Evolutionary conservation across 2,329 filamentous ascomycete species (phyloP).

Genomic region (Diplodia intermedia): DNA sequence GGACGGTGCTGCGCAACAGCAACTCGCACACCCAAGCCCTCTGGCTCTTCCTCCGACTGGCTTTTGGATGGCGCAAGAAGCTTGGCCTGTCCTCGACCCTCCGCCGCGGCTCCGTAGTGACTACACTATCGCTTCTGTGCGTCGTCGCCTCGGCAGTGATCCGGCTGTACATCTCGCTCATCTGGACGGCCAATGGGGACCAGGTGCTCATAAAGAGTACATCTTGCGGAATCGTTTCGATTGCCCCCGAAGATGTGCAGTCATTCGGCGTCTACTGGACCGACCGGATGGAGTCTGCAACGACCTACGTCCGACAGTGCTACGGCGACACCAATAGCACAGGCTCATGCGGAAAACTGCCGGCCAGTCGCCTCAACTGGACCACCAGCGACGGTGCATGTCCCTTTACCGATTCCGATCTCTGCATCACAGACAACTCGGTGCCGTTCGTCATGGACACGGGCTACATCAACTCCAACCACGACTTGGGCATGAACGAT

Average conservation of each 20-base stretch:
- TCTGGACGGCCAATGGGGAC: conserved; percentile 1
- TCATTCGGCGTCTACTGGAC: conserved; percentile 4
- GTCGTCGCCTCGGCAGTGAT: conserved; percentile 2
- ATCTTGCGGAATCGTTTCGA: neutral
- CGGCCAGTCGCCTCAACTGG: neutral
- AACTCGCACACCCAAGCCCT: conserved; percentile 1
- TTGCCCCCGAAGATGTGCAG: neutral
- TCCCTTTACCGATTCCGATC: neutral
- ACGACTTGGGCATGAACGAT: neutral
- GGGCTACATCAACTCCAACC: conserved; percentile 13
- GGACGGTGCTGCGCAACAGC: conserved; percentile 6
- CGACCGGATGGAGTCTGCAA: neutral
- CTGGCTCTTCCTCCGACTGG: conserved; percentile 6
- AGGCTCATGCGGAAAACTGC: neutral
- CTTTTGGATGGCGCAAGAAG: conserved; percentile 6
- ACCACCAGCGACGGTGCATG: neutral
- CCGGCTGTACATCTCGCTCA: conserved; percentile 9
- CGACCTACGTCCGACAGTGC: conserved; percentile 6
- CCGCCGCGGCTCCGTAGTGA: neutral
- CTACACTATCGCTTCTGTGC: neutral
- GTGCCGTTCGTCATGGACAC: conserved; percentile 1
- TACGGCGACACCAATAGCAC: neutral
- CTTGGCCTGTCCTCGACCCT: neutral
- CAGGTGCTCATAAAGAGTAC: neutral
- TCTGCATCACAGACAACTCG: conserved; percentile 5